These are phyloP conservation scores for Saussurea involucrata DNA, from an alignment of 129 eudicot genomes.

Conservation along the genomic window DNA sequence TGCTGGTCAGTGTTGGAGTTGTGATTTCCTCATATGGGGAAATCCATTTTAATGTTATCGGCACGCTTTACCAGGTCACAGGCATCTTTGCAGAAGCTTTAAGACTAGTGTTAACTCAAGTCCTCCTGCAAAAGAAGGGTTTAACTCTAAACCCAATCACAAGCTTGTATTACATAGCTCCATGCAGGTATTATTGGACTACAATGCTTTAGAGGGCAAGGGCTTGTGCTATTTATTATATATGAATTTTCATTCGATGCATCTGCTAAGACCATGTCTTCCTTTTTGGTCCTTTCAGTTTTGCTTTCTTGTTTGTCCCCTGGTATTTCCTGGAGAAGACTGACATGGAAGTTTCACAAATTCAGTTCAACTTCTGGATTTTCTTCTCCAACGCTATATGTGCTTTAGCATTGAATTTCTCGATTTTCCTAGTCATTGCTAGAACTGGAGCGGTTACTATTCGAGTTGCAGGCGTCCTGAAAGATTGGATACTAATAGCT, in stretches of 20 bases:
- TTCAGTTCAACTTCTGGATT: conserved; percentile 89
- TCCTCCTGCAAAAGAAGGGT: conserved; percentile 95
- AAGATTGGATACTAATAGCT: conserved; percentile 97
- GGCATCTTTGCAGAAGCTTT: conserved; percentile 99
- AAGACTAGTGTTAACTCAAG: conserved; percentile 93
- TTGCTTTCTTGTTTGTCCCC: conserved; percentile 83
- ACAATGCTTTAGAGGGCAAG: background rate
- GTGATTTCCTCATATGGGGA: conserved; percentile 96
- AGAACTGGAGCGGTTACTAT: conserved; percentile 98
- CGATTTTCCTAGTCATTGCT: conserved; percentile 92
- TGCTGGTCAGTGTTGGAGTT: conserved; percentile 93
- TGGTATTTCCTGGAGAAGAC: conserved; percentile 94
- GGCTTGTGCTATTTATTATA: background rate
- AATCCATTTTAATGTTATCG: conserved; percentile 87
- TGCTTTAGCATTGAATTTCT: conserved; percentile 85
- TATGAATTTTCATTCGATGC: too few species aligned
- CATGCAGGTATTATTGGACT: conserved; percentile 84
- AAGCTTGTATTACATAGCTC: conserved; percentile 96
- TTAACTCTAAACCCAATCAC: conserved; percentile 89
- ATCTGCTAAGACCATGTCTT: background rate
- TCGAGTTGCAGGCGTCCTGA: conserved; percentile 96
- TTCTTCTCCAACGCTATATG: conserved; percentile 94
- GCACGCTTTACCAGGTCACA: conserved; percentile 89
- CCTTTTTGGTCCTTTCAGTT: conserved; percentile 44
- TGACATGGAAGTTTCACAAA: conserved; percentile 74